Evolutionary conservation across 371 early-diverging fungal genomes (phyloP), one percentile per base, ranked within the genome.

Genomic region (Syncephalis fuscata): DNA sequence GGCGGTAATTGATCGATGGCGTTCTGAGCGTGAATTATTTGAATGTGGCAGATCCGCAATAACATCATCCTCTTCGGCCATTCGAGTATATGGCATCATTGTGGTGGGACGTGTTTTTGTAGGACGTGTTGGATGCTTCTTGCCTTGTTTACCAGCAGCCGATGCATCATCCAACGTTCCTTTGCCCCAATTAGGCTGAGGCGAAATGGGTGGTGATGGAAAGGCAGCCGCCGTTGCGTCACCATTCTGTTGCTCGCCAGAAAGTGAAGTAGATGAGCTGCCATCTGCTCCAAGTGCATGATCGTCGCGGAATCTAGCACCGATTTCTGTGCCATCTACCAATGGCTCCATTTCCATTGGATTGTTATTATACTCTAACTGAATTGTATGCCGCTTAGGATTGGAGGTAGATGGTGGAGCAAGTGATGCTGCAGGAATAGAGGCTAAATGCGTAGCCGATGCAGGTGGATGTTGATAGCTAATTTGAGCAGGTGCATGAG

Each of bases 331-430:
- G 32, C 37, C 23, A 40, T 48, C 41, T n/a, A 16, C 16, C 21
- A 19, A 41, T 21, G 42, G 21, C 8, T 19, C 21, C 4, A 21
- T 41, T 15, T 19, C 21, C 21, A 41, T 41, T 5, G 21, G 21
- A 4, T 16, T 19, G 25, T 49, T 26, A 48, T 54, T 49, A 24
- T 54, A 54, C 44, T 54, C 58, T 22, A 58, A 46, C 20, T 58
- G 58, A 10, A 58, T 58, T 1, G 58, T 58, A 39, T 58, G 58
- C 20, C 58, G 50, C 45, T 63, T 62, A 43, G 4, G 32, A 32
- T 11, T 32, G 11, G 32, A 7, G 32, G 32, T 32, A 32, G 48
- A 52, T 46, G 51, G 43, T 2, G 48, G 45, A 26, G 27, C 38
- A 38, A 27, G 47, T n/a, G 43, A 45, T 24, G 55, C 51, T 14